A percentile compares a stretch with the other conserved stretches of the same genome.
Evolutionary conservation across 305 asterid species (phyloP).

Genomic region (Fraxinus paxiana): DNA sequence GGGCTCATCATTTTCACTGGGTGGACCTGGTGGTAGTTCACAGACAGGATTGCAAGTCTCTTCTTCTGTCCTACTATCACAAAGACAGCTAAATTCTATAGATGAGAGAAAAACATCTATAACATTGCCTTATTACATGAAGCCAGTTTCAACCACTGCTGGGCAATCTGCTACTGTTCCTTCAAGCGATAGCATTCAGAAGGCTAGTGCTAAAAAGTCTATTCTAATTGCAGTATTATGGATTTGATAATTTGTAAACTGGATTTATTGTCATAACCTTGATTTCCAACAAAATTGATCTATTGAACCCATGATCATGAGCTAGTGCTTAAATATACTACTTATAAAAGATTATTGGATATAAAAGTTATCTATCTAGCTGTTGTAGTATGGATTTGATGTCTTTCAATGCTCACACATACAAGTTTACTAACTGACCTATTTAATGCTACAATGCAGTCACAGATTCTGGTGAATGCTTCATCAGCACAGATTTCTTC

Average conservation of each 20-base stretch:
- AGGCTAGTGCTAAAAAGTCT: constrained; percentile 48
- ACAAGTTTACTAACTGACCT: constrained; percentile 19
- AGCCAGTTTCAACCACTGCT: constrained; percentile 54
- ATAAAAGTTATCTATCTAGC: not conserved
- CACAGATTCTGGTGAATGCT: constrained; percentile 47
- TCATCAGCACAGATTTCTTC: constrained; percentile 45
- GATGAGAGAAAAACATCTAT: constrained; percentile 71
- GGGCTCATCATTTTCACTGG: constrained; percentile 30
- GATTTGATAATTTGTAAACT: not conserved
- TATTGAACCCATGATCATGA: not conserved
- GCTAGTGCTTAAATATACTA: not conserved
- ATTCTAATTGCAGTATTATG: not conserved
- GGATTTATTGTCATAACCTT: not conserved
- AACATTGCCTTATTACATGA: constrained; percentile 45
- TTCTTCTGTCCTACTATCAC: constrained; percentile 54
- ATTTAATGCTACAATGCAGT: constrained; percentile 40
- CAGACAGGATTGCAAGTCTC: constrained; percentile 54
- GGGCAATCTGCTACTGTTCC: constrained; percentile 46
- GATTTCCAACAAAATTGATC: not conserved
- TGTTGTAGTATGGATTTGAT: not conserved
- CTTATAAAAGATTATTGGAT: not conserved
- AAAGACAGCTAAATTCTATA: constrained; percentile 48
- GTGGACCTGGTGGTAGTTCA: constrained; percentile 53
- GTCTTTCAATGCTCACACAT: not conserved
- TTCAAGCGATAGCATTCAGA: constrained; percentile 58